Base-by-base conservation (phyloP, 768 basidiomycete species). In the Tremella yokohamensis region DNA sequence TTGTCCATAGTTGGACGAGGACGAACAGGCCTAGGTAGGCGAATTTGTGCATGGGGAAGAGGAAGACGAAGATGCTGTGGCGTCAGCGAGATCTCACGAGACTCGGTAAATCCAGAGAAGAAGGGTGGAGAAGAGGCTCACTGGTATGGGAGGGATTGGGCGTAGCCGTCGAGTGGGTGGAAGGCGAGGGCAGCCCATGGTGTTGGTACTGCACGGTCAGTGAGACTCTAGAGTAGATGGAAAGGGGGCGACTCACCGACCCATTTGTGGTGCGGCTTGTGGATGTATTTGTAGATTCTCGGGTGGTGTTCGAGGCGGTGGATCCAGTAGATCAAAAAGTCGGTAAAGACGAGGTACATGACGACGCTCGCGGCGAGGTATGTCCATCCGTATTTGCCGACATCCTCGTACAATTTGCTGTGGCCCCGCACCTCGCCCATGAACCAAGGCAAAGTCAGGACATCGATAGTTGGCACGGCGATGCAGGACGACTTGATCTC, bases 261-360 rank as follows among this genome's bases (percentile, higher is more conserved):
- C 96, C 96, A 99, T 78, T 89, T 93, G 82, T 99, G 96, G 76
- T 99, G 96, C 1, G 94, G 92, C 77, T 99, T 99, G 78, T 99
- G 96, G 47, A 99, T 68, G 56, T 81, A 79, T 75, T 94, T 98
- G 82, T 99, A 99, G 57, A 96, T 65, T 39, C 81, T 54, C 1
- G 94, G 94, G 58, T 87, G 79, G 73, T 99, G 96, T 55, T 94
- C 80, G 78, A 82, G 81, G 22, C 96, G 85, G 73, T 99, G 96
- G n/a, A 94, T 81, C 92, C 93, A 97, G 76, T 99, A 99, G 63
- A 99, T 89, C 68, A 82, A 80, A 66, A 90, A 89, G 77, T 99
- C 96, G 16, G 94, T 99, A 76, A 90, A 89, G 18, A 87, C 62
- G 58, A 93, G 73, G 81, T 88, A 92, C 59, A 68, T 38, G 37